phyloP scores from a whole-genome alignment of 129 eudicot genomes.

The Pittosporum tobira region DNA sequence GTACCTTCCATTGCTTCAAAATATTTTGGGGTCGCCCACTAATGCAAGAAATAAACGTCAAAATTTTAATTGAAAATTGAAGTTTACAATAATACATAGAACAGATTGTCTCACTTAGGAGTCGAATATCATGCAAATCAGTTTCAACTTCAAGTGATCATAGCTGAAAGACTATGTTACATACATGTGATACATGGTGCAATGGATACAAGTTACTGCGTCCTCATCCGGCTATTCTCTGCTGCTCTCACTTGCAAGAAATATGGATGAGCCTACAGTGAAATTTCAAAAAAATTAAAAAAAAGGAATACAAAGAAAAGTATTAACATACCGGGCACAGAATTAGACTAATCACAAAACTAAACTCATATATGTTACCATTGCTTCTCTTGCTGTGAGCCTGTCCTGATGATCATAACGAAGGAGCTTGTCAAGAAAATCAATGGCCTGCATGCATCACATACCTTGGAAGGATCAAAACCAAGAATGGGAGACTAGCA shows the following conservation, averaged over 20 bases:
- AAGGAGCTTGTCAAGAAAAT: conserved; percentile 92
- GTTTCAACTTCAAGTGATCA: too few relatives aligned
- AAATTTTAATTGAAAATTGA: too few relatives aligned
- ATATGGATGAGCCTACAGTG: conserved; percentile 67
- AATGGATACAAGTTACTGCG: conserved; percentile 40
- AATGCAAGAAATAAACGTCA: too few relatives aligned
- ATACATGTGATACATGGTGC: conserved; percentile 1
- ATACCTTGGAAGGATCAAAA: conserved; percentile 2
- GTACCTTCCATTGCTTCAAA: too few relatives aligned
- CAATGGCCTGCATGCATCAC: conserved; percentile 67
- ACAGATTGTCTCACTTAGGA: too few relatives aligned
- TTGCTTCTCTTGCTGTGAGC: conserved; percentile 97
- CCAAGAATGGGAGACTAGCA: neutral
- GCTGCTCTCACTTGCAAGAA: conserved; percentile 93
- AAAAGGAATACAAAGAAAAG: neutral
- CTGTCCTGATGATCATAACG: conserved; percentile 98
- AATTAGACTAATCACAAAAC: neutral
- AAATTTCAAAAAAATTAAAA: too few relatives aligned
- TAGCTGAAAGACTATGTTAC: too few relatives aligned
- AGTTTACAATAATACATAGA: too few relatives aligned
- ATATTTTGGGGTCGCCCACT: too few relatives aligned
- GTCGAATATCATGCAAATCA: too few relatives aligned
- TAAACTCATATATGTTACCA: conserved; percentile 35
- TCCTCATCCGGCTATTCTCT: conserved; percentile 79
- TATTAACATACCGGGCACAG: neutral